These are phyloP conservation scores for Eimeria tenella DNA, from an alignment of 169 alveolate genomes.

Conservation along the genomic window DNA sequence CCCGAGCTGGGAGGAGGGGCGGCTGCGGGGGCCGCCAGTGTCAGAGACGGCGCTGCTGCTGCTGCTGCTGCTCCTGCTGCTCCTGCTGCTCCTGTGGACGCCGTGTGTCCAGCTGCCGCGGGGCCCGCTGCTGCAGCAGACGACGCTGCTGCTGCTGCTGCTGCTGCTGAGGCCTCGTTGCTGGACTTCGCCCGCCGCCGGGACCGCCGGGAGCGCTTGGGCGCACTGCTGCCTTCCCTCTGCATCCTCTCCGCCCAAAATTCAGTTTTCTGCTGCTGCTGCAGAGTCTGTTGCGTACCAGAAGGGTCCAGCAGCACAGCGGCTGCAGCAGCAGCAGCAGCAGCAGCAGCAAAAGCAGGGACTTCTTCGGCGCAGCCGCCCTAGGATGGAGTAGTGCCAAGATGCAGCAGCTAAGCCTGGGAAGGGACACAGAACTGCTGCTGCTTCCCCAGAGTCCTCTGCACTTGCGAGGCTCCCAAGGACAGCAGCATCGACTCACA, in stretches of 20 bases:
- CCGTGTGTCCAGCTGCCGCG: background rate
- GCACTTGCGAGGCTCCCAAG: no score
- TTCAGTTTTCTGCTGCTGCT: background rate
- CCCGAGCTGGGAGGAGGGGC: background rate
- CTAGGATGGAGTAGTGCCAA: no score
- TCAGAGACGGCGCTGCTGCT: background rate
- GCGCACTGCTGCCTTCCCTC: background rate
- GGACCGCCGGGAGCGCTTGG: background rate
- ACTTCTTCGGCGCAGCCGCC: no score
- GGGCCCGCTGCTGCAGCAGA: background rate
- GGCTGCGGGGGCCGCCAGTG: no score
- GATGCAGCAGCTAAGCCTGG: no score
- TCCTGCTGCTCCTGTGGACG: background rate
- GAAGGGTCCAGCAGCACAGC: background rate
- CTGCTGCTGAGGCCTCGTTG: conserved; percentile 18
- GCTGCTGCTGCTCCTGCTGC: background rate
- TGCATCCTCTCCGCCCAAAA: background rate
- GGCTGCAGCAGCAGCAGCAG: no score
- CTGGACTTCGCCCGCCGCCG: conserved; percentile 35
- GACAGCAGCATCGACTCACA: no score
- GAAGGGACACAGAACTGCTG: no score
- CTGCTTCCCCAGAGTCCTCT: no score
- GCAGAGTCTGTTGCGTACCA: background rate
- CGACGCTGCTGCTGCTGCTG: conserved; percentile 8
- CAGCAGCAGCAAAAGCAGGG: no score